Base-by-base conservation (phyloP, 2,329 filamentous ascomycete species). In the Fusarium haematococcum region DNA sequence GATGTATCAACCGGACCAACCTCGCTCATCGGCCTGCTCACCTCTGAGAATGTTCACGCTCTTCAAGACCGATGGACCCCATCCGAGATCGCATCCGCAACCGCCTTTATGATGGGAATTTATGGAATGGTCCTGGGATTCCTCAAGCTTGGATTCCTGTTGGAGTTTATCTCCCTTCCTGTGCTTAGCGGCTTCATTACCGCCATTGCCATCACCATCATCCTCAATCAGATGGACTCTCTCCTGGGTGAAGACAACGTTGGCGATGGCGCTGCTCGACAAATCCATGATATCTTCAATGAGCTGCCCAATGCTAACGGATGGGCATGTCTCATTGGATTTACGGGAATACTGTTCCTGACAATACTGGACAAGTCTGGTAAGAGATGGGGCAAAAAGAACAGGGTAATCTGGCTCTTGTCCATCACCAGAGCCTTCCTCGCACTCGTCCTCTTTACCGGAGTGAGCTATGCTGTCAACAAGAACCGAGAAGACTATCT, bases 181-280 rank as follows among this genome's bases (percentile, higher is more conserved):
- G 89, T 92, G 2, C 85, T 93, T 1, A 90, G 86, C 8, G 91
- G 91, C 6, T 92, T 92, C 82, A 91, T 93, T 74, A 91, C 90
- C 0, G 90, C 91, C 2, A 90, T 91, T 2, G 91, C 90, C 27
- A 88, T 93, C 57, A 91, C 90, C 33, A 92, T 93, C 77, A 88
- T 89, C 25, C 87, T 92, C 59, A 90, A 89, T n/a, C 91, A 93
- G 78, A 86, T 93, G 65, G 88, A 86, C 5, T 88, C 88, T 1
- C 86, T 92, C 0, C 86, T 92, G 2, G 91, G 91, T 11, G 85
- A 90, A 11, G 83, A 85, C 30, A 78, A 78, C 4, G 85, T 89
- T 1, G 85, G 87, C 4, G 84, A 85, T 30, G 87, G 87, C 2
- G 87, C 89, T 3, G 89, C 89, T 6, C 84, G 83, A 13, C 89